phyloP scores from a whole-genome alignment of 2,329 filamentous ascomycete species.

The Fusarium gaditjirri region DNA sequence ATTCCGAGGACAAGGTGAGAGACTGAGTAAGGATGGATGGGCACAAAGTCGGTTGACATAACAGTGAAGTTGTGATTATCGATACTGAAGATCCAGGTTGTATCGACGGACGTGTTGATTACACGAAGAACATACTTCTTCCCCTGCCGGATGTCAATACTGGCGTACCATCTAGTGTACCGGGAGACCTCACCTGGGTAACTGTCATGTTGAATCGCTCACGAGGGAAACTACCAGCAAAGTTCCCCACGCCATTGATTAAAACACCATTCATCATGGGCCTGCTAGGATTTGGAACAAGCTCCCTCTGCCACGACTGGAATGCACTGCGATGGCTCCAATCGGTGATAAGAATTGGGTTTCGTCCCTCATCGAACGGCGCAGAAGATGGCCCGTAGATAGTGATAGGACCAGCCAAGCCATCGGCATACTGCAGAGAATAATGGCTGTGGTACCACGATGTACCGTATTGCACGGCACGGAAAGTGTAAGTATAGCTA shows the following conservation, averaged over 20 bases:
- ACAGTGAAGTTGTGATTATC: slow-evolving; percentile 1
- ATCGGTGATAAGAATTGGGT: slow-evolving; percentile 8
- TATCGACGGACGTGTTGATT: not conserved
- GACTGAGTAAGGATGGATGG: not conserved
- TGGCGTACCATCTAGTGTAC: too few relatives aligned
- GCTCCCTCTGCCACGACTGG: slow-evolving; percentile 6
- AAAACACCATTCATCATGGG: slow-evolving; percentile 18
- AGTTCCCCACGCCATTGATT: slow-evolving; percentile 12
- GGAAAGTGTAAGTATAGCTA: slow-evolving; percentile 22
- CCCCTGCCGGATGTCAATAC: not conserved
- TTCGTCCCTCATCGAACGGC: not conserved
- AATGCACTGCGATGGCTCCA: slow-evolving; percentile 14
- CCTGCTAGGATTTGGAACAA: slow-evolving; percentile 2
- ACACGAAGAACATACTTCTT: not conserved
- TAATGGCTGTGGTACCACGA: slow-evolving; percentile 39
- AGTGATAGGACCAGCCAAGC: slow-evolving; percentile 32
- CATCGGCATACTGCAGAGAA: slow-evolving; percentile 33
- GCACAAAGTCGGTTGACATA: slow-evolving; percentile 1
- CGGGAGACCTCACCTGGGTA: not conserved
- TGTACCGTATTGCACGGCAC: slow-evolving; percentile 23
- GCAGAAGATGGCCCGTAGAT: slow-evolving; percentile 24
- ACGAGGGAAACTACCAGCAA: slow-evolving; percentile 11
- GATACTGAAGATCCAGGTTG: slow-evolving; percentile 1
- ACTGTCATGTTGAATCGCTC: slow-evolving; percentile 17
- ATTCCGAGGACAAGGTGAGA: not conserved